Conservation (phyloP, 352 stramenopile species). For the Globisporangium paroecandrum region DNA sequence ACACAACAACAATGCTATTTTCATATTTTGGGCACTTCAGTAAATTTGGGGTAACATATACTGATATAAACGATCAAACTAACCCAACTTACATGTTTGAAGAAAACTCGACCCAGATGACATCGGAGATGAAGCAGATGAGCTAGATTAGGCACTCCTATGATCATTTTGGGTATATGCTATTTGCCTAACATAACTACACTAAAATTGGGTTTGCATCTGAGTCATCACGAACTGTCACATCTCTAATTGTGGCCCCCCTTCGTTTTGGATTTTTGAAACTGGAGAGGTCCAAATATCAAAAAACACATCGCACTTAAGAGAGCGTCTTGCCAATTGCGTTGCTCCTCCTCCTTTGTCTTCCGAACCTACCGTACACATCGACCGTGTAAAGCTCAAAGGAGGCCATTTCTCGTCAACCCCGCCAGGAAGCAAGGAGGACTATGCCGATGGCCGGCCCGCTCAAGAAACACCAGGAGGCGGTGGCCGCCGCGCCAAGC, state of each 20-base stretch:
- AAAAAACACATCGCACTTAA: conserved; percentile 10
- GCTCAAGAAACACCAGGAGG: conserved; percentile 20
- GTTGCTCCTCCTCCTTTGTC: neutral
- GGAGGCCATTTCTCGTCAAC: neutral
- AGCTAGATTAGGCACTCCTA: neutral
- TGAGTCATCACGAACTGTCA: neutral
- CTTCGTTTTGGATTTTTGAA: neutral
- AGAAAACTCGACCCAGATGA: neutral
- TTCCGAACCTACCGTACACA: neutral
- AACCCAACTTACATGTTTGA: neutral
- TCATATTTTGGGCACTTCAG: neutral
- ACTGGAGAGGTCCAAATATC: neutral
- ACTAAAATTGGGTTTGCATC: neutral
- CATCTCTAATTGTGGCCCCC: neutral
- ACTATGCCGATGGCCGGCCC: conserved; percentile 19
- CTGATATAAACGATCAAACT: neutral
- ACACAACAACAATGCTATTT: conserved; percentile 4
- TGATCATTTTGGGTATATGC: neutral
- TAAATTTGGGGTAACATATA: neutral
- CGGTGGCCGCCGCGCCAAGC: neutral
- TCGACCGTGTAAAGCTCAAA: neutral
- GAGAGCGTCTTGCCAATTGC: neutral
- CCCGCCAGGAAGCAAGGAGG: neutral
- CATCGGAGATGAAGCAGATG: neutral
- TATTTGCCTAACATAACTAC: neutral